A percentile compares a stretch with the other conserved stretches of the same genome.
Conservation (phyloP, 2,329 filamentous ascomycete species). For the Fusarium keratoplasticum region DNA sequence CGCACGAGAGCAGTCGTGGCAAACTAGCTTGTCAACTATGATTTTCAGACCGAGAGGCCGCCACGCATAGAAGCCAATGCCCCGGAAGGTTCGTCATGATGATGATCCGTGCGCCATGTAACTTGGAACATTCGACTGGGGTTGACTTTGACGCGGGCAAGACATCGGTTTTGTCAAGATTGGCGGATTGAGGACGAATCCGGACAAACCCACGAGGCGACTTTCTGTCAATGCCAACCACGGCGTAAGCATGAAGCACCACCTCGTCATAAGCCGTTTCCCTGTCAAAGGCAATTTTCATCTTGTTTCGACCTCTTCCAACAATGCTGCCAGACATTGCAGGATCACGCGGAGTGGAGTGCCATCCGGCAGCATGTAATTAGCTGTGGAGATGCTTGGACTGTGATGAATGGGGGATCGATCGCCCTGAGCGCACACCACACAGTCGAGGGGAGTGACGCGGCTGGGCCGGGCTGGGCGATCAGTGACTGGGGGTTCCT, state of each 20-base stretch:
- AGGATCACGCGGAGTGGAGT: slow-evolving; percentile 26
- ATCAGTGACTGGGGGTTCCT: slow-evolving; percentile 24
- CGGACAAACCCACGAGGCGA: background rate
- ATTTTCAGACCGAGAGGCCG: slow-evolving; percentile 3
- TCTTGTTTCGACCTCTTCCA: slow-evolving; percentile 4
- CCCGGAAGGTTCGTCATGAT: slow-evolving; percentile 10
- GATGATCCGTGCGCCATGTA: slow-evolving; percentile 22
- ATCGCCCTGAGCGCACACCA: slow-evolving; percentile 24
- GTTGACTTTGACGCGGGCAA: slow-evolving; percentile 7
- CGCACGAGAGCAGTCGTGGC: background rate
- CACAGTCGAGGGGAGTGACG: slow-evolving; percentile 28
- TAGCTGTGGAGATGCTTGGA: slow-evolving; percentile 34
- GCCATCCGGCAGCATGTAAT: slow-evolving; percentile 30
- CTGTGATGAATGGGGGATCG: slow-evolving; percentile 22
- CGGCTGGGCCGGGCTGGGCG: slow-evolving; percentile 22
- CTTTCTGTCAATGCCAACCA: slow-evolving; percentile 17
- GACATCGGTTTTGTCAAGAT: slow-evolving; percentile 9
- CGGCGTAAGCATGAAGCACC: slow-evolving; percentile 8
- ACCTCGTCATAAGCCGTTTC: slow-evolving; percentile 13
- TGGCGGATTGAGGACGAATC: slow-evolving; percentile 17
- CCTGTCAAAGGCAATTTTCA: background rate
- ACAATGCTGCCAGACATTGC: slow-evolving; percentile 25
- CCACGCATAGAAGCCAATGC: slow-evolving; percentile 1
- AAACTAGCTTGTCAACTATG: background rate
- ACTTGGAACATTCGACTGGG: slow-evolving; percentile 29